Evolutionary conservation across 257 asterid species (phyloP).

Genomic region (Agastache rugosa): DNA sequence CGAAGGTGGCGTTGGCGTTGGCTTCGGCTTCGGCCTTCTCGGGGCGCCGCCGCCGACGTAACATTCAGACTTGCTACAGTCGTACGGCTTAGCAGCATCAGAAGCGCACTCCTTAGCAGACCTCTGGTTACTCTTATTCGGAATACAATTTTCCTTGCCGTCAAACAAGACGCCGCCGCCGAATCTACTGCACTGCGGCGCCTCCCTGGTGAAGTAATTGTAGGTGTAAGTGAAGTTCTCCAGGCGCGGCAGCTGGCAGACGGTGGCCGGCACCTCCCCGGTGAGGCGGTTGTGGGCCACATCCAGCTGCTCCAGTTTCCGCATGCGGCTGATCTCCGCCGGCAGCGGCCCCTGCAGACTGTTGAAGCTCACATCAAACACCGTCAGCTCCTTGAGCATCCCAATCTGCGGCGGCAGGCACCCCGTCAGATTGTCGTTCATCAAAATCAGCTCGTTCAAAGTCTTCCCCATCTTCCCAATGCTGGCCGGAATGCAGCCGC

Average conservation of each 20-base stretch:
- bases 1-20: constrained; percentile 34
- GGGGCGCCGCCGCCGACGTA: constrained; percentile 30
- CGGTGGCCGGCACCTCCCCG: constrained; percentile 48
- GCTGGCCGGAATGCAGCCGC: constrained; percentile 61
- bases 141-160: constrained; percentile 70
- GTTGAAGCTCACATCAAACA: constrained; percentile 61
- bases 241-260: constrained; percentile 61
- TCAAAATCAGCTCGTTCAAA: constrained; percentile 55
- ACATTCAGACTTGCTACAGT: constrained; percentile 73
- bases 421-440: constrained; percentile 57
- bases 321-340: constrained; percentile 48
- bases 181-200: constrained; percentile 51
- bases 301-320: constrained; percentile 53
- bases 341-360: constrained; percentile 53
- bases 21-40: not conserved
- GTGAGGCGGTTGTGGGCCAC: constrained; percentile 60
- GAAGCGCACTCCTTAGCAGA: constrained; percentile 69
- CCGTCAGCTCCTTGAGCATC: constrained; percentile 50
- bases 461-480: constrained; percentile 60
- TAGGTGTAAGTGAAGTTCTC: constrained; percentile 55
- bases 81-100: constrained; percentile 71
- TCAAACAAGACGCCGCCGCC: constrained; percentile 47
- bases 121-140: constrained; percentile 70
- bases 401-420: constrained; percentile 64
- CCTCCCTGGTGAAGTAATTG: constrained; percentile 54